Percentiles rank a stretch among this genome's conserved stretches.
These are phyloP conservation scores for Penicillium cataractarum DNA, from an alignment of 495 filamentous ascomycete species.

Conservation along the genomic window DNA sequence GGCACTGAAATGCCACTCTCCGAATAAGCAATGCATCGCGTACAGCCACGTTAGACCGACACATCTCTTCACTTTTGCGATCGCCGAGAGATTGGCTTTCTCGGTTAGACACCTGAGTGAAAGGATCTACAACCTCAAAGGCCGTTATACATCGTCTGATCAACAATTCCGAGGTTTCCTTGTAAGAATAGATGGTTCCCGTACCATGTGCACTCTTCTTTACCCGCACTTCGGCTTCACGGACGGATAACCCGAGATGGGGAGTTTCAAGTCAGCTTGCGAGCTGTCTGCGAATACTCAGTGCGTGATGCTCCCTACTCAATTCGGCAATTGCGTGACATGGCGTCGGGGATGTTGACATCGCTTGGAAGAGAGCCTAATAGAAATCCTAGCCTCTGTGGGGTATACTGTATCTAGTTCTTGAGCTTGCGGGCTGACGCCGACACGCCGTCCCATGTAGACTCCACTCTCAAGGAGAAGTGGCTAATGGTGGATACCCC, in stretches of 20 bases:
- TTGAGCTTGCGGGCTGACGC: not conserved
- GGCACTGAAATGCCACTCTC: not conserved
- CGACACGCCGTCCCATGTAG: not conserved
- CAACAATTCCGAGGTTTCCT: slow-evolving; percentile 7
- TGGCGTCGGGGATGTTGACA: not conserved
- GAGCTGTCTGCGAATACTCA: not conserved
- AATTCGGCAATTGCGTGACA: slow-evolving; percentile 2
- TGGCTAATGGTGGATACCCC: slow-evolving; percentile 13
- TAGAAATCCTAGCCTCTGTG: slow-evolving; percentile 1
- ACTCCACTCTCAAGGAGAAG: slow-evolving; percentile 8
- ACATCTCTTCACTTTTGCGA: not conserved
- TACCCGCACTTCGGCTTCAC: not conserved
- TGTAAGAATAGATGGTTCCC: not conserved
- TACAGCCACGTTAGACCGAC: not conserved
- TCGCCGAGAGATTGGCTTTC: slow-evolving; percentile 9
- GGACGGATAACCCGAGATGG: not conserved
- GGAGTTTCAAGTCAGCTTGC: not conserved
- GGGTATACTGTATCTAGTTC: slow-evolving; percentile 3
- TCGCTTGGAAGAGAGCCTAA: not conserved
- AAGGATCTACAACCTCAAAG: not conserved
- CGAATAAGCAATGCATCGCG: not conserved
- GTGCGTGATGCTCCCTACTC: slow-evolving; percentile 1
- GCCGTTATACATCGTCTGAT: not conserved
- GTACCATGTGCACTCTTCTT: slow-evolving; percentile 2
- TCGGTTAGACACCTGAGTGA: slow-evolving; percentile 6